phyloP scores from a whole-genome alignment of 1,139 yeast genomes.

The Sugiyamaella japonica region DNA sequence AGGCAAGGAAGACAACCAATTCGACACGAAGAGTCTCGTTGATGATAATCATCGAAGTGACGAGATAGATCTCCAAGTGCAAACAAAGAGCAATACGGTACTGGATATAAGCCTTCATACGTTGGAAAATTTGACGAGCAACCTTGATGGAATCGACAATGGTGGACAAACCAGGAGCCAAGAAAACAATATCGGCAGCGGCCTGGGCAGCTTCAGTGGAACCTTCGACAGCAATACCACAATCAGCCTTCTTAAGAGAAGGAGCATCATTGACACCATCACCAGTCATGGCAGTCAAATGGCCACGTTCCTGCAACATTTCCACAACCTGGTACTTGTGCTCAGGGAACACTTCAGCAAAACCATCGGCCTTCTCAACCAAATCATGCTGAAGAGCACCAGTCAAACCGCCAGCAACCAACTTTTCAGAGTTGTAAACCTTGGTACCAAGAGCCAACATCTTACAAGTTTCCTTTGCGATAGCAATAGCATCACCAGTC shows the following conservation, averaged over 20 bases:
- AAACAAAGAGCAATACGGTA: conserved; percentile 93
- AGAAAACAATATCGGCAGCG: conserved; percentile 95
- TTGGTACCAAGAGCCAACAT: conserved; percentile 96
- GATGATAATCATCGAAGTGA: conserved; percentile 92
- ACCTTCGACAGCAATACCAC: conserved; percentile 98
- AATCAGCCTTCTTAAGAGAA: conserved; percentile 92
- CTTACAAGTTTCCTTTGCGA: conserved; percentile 98
- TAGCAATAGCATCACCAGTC: conserved; percentile 99
- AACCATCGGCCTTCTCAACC: conserved; percentile 96
- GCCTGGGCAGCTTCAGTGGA: conserved; percentile 96
- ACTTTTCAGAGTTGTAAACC: conserved; percentile 96
- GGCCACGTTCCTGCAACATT: conserved; percentile 86
- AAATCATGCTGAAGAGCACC: conserved; percentile 96
- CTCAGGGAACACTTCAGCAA: conserved; percentile 97
- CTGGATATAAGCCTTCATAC: conserved; percentile 95
- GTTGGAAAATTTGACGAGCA: conserved; percentile 96
- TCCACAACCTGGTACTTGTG: conserved; percentile 92
- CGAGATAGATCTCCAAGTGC: conserved; percentile 89
- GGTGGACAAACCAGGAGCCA: conserved; percentile 95
- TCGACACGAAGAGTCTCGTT: conserved; percentile 80
- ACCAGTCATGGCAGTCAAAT: conserved; percentile 98
- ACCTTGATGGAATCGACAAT: conserved; percentile 84
- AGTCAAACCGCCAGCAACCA: conserved; percentile 93
- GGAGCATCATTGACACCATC: conserved; percentile 98
- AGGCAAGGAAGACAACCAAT: conserved; percentile 90